A percentile compares a stretch with the other conserved stretches of the same genome.
phyloP scores from a whole-genome alignment of 208 protist genomes.

The Leishmania mexicana region DNA sequence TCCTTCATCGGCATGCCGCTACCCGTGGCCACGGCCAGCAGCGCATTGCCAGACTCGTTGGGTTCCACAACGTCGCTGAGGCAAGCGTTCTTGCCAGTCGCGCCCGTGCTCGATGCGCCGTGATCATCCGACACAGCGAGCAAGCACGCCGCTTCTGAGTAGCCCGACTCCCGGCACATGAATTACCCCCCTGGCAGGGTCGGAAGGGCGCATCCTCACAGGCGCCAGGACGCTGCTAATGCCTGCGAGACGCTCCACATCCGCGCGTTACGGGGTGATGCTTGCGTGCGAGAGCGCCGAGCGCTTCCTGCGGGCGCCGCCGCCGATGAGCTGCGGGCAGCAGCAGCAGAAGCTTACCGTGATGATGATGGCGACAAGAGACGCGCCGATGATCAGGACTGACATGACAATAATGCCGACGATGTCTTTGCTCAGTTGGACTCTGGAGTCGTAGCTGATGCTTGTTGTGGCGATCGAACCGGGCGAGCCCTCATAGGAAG shows the following conservation, averaged over 20 bases:
- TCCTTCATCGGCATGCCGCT: background rate
- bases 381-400: slow-evolving; percentile 25
- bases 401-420: slow-evolving; percentile 44
- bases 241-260: background rate
- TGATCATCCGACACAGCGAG: background rate
- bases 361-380: slow-evolving; percentile 29
- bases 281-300: background rate
- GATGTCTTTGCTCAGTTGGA: background rate
- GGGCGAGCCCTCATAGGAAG: background rate
- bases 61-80: background rate
- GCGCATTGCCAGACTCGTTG: background rate
- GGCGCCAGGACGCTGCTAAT: background rate
- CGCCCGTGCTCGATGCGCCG: background rate
- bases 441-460: slow-evolving; percentile 22
- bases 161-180: background rate
- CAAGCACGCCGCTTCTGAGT: background rate
- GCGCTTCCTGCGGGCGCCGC: background rate
- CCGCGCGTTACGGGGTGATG: background rate
- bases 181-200: background rate
- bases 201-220: background rate
- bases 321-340: slow-evolving; percentile 17
- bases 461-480: slow-evolving; percentile 11
- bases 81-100: background rate
- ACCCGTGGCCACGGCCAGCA: background rate
- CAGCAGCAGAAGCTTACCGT: slow-evolving; percentile 22